Percentiles rank a stretch among this genome's conserved stretches.
Conservation (phyloP, 805 yeast genomes). For the Novakomyces olei region DNA sequence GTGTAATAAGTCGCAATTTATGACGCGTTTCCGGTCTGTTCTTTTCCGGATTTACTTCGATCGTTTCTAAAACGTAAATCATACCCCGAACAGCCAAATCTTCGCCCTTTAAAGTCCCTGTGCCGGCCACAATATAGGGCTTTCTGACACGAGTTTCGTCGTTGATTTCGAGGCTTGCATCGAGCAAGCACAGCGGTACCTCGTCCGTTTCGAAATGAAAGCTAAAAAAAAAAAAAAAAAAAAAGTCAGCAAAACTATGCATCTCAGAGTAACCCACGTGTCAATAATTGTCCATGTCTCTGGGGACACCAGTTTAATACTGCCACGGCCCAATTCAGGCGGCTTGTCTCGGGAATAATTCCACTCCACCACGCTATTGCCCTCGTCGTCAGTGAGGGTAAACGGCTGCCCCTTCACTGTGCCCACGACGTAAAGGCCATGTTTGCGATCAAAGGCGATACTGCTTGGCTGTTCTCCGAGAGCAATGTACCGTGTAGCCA, state of each 20-base stretch:
- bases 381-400: constrained; percentile 54
- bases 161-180: constrained; percentile 26
- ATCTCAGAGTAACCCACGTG: constrained; percentile 32
- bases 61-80: constrained; percentile 49
- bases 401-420: constrained; percentile 38
- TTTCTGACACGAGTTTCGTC: constrained; percentile 21
- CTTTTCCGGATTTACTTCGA: constrained; percentile 74
- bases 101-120: constrained; percentile 54
- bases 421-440: constrained; percentile 41
- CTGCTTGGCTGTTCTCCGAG: constrained; percentile 44
- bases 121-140: constrained; percentile 59
- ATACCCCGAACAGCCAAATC: constrained; percentile 63
- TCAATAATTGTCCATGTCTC: constrained; percentile 59
- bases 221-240: neutral
- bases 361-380: constrained; percentile 33
- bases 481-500: constrained; percentile 32
- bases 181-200: constrained; percentile 32
- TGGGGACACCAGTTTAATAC: constrained; percentile 47
- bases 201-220: constrained; percentile 27
- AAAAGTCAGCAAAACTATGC: neutral
- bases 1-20: constrained; percentile 47
- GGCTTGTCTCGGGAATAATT: constrained; percentile 6
- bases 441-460: constrained; percentile 44
- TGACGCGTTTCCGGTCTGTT: constrained; percentile 64
- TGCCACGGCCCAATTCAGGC: constrained; percentile 37